Conservation (phyloP, 176 grass and related monocot genomes). For the Oryza glaberrima region DNA sequence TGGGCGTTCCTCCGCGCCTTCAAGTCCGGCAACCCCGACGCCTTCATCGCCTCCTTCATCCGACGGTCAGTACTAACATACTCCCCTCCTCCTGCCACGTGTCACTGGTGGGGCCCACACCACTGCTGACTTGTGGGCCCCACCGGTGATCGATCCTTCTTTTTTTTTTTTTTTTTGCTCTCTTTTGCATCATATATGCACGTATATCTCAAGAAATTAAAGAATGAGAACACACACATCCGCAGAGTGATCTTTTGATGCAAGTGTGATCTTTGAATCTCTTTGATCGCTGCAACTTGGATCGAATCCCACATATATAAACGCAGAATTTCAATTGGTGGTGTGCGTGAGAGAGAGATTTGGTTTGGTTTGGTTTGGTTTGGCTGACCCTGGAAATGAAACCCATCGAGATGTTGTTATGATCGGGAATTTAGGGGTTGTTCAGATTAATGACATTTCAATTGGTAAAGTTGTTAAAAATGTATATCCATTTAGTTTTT, state of each 20-base stretch:
- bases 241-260: too few relatives aligned
- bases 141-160: not conserved
- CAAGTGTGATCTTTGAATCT: not conserved
- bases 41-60: slow-evolving; percentile 75
- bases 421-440: not conserved
- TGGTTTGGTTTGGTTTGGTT: not conserved
- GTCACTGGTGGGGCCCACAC: too few relatives aligned
- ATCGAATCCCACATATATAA: not conserved
- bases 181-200: too few relatives aligned
- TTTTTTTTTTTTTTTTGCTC: too few relatives aligned
- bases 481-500: too few relatives aligned
- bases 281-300: not conserved
- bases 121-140: not conserved
- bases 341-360: too few relatives aligned
- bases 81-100: not conserved
- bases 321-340: not conserved
- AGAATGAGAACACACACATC: too few relatives aligned
- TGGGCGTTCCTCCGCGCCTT: slow-evolving; percentile 81
- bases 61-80: slow-evolving; percentile 46
- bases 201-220: too few relatives aligned
- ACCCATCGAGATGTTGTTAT: not conserved
- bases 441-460: too few relatives aligned
- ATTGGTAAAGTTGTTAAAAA: too few relatives aligned
- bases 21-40: slow-evolving; percentile 75
- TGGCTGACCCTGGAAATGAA: not conserved